These are phyloP conservation scores for Caloboletus inedulis DNA, from an alignment of 1,284 basidiomycete genomes.

Conservation along the genomic window DNA sequence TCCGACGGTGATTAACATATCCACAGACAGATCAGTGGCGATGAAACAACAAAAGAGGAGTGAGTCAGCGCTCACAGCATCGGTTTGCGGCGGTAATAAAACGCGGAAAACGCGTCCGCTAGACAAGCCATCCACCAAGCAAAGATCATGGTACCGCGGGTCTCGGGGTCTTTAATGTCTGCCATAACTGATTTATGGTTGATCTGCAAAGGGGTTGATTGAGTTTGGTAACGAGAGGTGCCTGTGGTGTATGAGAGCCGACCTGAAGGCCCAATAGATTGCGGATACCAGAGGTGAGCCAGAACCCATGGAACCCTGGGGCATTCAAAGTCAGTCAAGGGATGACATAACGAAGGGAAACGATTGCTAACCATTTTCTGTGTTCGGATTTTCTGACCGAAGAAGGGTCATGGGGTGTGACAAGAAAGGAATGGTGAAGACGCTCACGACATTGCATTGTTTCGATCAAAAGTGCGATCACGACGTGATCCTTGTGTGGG, in stretches of 20 bases:
- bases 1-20: slow-evolving; percentile 34
- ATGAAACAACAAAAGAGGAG: slow-evolving; percentile 15
- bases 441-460: slow-evolving; percentile 77
- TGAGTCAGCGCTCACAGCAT: slow-evolving; percentile 57
- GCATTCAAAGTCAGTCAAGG: slow-evolving; percentile 11
- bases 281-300: slow-evolving; percentile 73
- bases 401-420: slow-evolving; percentile 16
- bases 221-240: slow-evolving; percentile 3
- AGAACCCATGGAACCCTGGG: slow-evolving; percentile 76
- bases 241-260: slow-evolving; percentile 25
- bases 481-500: slow-evolving; percentile 76
- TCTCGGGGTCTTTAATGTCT: slow-evolving; percentile 65
- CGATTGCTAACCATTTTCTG: slow-evolving; percentile 51
- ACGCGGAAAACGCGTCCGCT: slow-evolving; percentile 55
- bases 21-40: slow-evolving; percentile 42
- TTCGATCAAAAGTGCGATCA: slow-evolving; percentile 73
- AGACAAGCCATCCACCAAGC: slow-evolving; percentile 76
- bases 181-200: slow-evolving; percentile 76
- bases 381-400: slow-evolving; percentile 60
- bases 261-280: slow-evolving; percentile 75
- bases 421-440: slow-evolving; percentile 8
- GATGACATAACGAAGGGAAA: slow-evolving; percentile 11
- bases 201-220: slow-evolving; percentile 46
- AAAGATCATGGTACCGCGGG: slow-evolving; percentile 76
- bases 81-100: slow-evolving; percentile 61